phyloP scores from a whole-genome alignment of 768 basidiomycete species.

The Serendipita sp. region DNA sequence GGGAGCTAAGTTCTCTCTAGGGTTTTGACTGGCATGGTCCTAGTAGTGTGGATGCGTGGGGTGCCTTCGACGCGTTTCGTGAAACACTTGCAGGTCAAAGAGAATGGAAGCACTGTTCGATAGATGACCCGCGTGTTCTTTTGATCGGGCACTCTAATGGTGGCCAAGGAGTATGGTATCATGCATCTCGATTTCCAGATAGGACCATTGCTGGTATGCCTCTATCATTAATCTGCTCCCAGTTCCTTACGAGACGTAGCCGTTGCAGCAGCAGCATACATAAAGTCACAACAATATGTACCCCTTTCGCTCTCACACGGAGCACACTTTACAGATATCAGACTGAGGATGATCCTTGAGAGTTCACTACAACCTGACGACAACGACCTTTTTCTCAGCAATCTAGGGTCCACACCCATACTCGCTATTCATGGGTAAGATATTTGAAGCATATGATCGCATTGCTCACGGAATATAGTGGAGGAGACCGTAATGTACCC shows the following conservation, averaged over 20 bases:
- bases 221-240: neutral
- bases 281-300: slow-evolving; percentile 79
- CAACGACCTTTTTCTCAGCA: slow-evolving; percentile 73
- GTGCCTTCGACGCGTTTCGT: slow-evolving; percentile 39
- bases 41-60: slow-evolving; percentile 56
- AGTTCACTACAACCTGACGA: slow-evolving; percentile 67
- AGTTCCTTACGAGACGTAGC: slow-evolving; percentile 13
- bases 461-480: slow-evolving; percentile 25
- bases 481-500: slow-evolving; percentile 74
- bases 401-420: slow-evolving; percentile 51
- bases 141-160: slow-evolving; percentile 89
- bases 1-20: slow-evolving; percentile 28
- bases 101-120: slow-evolving; percentile 29
- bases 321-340: slow-evolving; percentile 64
- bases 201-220: slow-evolving; percentile 40
- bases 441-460: slow-evolving; percentile 8
- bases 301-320: slow-evolving; percentile 55
- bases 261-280: slow-evolving; percentile 65
- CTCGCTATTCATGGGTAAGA: slow-evolving; percentile 66
- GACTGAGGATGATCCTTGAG: slow-evolving; percentile 53
- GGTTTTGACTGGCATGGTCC: slow-evolving; percentile 90
- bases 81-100: slow-evolving; percentile 25
- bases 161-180: slow-evolving; percentile 77
- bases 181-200: slow-evolving; percentile 65
- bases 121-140: slow-evolving; percentile 30